These are phyloP conservation scores for Aristolochia californica DNA, from an alignment of 164 flowering plant genomes.

Conservation along the genomic window DNA sequence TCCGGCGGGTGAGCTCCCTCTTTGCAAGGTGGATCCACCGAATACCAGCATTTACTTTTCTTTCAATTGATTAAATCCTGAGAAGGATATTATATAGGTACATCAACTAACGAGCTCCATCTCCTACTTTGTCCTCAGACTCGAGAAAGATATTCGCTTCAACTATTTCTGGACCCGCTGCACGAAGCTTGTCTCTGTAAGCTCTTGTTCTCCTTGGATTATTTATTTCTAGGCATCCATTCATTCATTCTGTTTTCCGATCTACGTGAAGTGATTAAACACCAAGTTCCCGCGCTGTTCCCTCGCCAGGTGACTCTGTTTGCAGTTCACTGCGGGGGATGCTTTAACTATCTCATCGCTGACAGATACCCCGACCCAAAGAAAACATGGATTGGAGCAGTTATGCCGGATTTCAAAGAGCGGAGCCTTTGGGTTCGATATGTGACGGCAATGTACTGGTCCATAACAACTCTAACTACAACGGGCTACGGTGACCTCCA, in stretches of 20 bases:
- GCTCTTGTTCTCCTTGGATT: slow-evolving; percentile 7
- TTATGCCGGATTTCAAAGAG: slow-evolving; percentile 67
- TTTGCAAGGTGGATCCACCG: slow-evolving; percentile 70
- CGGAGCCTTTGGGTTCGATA: slow-evolving; percentile 73
- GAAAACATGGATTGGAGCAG: slow-evolving; percentile 94
- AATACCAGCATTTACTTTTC: slow-evolving; percentile 10
- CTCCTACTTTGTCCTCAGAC: slow-evolving; percentile 34
- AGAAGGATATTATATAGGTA: background rate
- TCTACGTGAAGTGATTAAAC: too few relatives aligned
- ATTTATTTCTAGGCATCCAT: background rate
- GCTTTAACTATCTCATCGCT: slow-evolving; percentile 85
- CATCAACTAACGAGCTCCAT: slow-evolving; percentile 17
- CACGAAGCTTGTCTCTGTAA: slow-evolving; percentile 80
- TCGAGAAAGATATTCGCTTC: slow-evolving; percentile 93
- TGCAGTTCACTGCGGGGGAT: slow-evolving; percentile 92
- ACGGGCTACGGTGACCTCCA: slow-evolving; percentile 96
- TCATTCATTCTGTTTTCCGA: too few relatives aligned
- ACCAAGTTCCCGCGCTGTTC: background rate
- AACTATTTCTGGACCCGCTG: slow-evolving; percentile 95
- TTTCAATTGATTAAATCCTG: too few relatives aligned
- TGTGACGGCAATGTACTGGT: slow-evolving; percentile 86
- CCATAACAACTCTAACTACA: slow-evolving; percentile 84
- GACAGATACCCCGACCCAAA: slow-evolving; percentile 79
- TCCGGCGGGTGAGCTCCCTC: slow-evolving; percentile 87
- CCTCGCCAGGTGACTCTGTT: slow-evolving; percentile 67